Conservation (phyloP, 805 yeast species). For the Nakazawaea populi region DNA sequence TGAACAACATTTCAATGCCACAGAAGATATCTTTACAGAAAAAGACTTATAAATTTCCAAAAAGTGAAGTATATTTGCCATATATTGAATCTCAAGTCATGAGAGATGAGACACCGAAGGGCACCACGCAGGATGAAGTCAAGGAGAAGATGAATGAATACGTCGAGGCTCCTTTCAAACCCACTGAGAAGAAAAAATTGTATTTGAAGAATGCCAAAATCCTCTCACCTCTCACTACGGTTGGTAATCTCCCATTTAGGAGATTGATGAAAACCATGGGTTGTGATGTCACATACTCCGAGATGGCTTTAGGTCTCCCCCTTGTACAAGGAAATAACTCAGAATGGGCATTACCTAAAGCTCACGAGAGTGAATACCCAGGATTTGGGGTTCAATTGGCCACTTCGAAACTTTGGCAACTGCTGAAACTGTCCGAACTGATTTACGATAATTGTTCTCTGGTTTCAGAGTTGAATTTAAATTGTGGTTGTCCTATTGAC, state of each 20-base stretch:
- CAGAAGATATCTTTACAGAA: constrained; percentile 46
- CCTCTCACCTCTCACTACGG: constrained; percentile 94
- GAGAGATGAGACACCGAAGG: constrained; percentile 21
- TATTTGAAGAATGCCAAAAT: constrained; percentile 72
- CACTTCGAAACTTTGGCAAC: constrained; percentile 88
- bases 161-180: constrained; percentile 69
- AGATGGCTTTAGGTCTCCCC: constrained; percentile 90
- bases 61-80: constrained; percentile 51
- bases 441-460: constrained; percentile 49
- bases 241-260: constrained; percentile 94
- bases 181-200: constrained; percentile 76
- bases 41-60: constrained; percentile 53
- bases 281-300: constrained; percentile 89
- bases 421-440: constrained; percentile 86
- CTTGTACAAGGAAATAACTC: constrained; percentile 84
- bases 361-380: constrained; percentile 74
- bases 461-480: constrained; percentile 81
- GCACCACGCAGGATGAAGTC: constrained; percentile 17
- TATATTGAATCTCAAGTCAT: constrained; percentile 59
- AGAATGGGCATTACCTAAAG: constrained; percentile 97
- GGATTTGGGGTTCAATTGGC: constrained; percentile 95
- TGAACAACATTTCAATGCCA: constrained; percentile 53
- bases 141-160: constrained; percentile 43
- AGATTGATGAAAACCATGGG: constrained; percentile 86
- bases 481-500: constrained; percentile 98